Base-by-base conservation (phyloP, 768 basidiomycete genomes). In the Tulasnella calospora region DNA sequence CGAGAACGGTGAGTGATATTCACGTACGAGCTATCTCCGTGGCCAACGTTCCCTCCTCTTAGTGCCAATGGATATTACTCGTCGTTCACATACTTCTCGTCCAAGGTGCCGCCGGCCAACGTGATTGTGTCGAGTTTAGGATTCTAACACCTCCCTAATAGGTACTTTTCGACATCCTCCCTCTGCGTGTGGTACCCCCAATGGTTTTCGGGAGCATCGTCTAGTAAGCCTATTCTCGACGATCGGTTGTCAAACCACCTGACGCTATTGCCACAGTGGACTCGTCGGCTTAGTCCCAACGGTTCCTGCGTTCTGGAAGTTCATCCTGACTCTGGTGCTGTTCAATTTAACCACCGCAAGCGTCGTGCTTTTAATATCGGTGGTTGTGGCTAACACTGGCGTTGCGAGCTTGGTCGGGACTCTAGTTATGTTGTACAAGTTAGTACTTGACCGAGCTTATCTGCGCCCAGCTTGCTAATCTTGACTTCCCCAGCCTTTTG, bases 61-160 rank as follows among this genome's bases (percentile, higher is more conserved):
- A 96, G 95, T 80, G 91, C 96, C 2, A 99, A 99, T 81, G 98
- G 98, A 17, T 99, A 99, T 84, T 99, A 99, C 84, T 94, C 95
- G 0, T 92, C 98, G 1, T 92, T 96, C 83, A 96, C 96, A 12
- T 99, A 99, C 87, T 99, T 99, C 84, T 87, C 93, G 0, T 96
- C 97, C 79, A 99, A 99, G 88, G 94, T 89, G 77, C 33, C 83
- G 79, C 6, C 41, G 35, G 27, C 13, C 36, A n/a, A 19, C 51
- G 73, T 38, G 17, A 57, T 78, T 57, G 73, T 57, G 30, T 70
- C 33, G 77, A 23, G 35, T 13, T 61, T 46, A 38, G 36, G 38
- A 13, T 19, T 21, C 23, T n/a, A 55, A 40, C 21, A 57, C 12
- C 41, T 77, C 44, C 15, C 51, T 23, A 55, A 10, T 79, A 94